phyloP scores from a whole-genome alignment of 116 monocot species.

The Posidonia oceanica region DNA sequence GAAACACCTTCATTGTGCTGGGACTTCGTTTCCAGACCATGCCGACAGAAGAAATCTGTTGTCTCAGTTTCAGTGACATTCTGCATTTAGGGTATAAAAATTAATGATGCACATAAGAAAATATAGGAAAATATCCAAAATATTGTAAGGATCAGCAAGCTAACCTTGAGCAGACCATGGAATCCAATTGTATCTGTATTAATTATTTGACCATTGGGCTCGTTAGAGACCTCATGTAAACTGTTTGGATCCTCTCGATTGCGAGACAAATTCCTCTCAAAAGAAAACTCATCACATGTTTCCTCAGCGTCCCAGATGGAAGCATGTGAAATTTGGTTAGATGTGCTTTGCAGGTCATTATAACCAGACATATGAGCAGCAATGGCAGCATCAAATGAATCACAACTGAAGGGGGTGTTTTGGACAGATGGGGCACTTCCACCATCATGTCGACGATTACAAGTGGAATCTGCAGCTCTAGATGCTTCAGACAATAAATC shows the following conservation, averaged over 20 bases:
- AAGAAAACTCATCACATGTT: conserved; percentile 87
- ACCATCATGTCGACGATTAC: conserved; percentile 15
- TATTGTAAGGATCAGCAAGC: neutral
- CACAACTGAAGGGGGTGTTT: conserved; percentile 37
- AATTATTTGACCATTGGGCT: neutral
- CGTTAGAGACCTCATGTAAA: neutral
- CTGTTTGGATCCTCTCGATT: neutral
- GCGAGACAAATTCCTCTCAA: conserved; percentile 14
- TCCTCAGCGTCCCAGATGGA: conserved; percentile 80
- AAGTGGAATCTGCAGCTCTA: conserved; percentile 21
- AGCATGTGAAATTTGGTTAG: conserved; percentile 14
- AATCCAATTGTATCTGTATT: conserved; percentile 20
- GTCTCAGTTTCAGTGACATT: conserved; percentile 18
- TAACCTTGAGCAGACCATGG: conserved; percentile 43
- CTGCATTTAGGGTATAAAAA: conserved; percentile 11
- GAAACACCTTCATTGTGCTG: conserved; percentile 6
- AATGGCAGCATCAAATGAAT: conserved; percentile 90
- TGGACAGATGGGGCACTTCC: conserved; percentile 15
- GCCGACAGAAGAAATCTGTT: conserved; percentile 12
- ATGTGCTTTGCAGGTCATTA: conserved; percentile 11
- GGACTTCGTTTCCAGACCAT: conserved; percentile 13
- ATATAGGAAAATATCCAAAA: neutral
- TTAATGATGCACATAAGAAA: neutral
- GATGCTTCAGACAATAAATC: conserved; percentile 84
- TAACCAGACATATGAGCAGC: conserved; percentile 52